These are phyloP conservation scores for Xylaria sp. DNA, from an alignment of 495 filamentous ascomycete genomes.

Conservation along the genomic window DNA sequence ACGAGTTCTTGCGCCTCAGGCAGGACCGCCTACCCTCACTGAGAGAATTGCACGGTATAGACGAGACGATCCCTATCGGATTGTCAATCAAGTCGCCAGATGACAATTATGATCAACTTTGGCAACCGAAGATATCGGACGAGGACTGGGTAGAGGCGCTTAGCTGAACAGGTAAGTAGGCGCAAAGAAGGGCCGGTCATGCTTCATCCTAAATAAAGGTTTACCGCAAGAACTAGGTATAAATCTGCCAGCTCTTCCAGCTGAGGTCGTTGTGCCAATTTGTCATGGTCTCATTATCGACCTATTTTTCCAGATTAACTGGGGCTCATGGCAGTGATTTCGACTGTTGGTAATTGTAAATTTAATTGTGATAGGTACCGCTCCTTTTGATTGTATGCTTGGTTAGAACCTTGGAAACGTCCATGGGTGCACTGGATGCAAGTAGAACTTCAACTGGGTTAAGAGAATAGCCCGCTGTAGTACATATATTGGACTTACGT, in stretches of 20 bases:
- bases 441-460: too few species aligned
- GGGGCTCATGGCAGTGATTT: too few species aligned
- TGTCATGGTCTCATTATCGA: too few species aligned
- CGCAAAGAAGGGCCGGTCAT: background rate
- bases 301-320: too few species aligned
- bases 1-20: background rate
- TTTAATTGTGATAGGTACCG: too few species aligned
- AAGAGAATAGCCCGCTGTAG: too few species aligned
- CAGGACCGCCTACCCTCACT: background rate
- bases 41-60: conserved; percentile 4
- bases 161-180: background rate
- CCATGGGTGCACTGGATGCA: too few species aligned
- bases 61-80: background rate
- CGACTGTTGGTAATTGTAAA: background rate
- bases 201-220: background rate
- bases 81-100: background rate
- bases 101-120: background rate
- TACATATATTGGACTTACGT: too few species aligned
- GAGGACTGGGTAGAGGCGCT: background rate
- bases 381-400: too few species aligned
- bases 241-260: background rate
- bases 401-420: too few species aligned
- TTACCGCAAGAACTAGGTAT: background rate
- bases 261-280: too few species aligned
- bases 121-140: background rate